Conservation (phyloP, 306 rosid species). For the Fragaria nilgerrensis region DNA sequence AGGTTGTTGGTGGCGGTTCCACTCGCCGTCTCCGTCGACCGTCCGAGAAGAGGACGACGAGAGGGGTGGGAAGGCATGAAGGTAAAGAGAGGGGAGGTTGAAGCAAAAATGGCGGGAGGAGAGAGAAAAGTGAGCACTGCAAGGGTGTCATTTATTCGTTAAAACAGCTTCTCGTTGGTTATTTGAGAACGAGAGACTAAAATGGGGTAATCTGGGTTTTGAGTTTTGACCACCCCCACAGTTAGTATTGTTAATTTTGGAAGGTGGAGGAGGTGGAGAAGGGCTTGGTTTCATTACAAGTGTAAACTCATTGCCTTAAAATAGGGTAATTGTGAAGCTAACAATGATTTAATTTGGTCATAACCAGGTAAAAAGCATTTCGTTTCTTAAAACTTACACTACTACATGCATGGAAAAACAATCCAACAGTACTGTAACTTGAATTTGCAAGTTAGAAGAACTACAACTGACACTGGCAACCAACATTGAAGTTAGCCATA, state of each 20-base stretch:
- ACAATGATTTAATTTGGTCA: background rate
- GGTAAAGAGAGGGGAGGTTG: slow-evolving; percentile 9
- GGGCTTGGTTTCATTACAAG: background rate
- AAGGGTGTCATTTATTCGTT: background rate
- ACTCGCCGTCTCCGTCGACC: slow-evolving; percentile 29
- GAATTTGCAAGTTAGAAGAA: background rate
- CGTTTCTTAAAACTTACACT: background rate
- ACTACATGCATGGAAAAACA: background rate
- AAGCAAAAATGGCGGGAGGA: slow-evolving; percentile 25
- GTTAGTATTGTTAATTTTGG: slow-evolving; percentile 12
- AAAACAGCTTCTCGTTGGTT: background rate
- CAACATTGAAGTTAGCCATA: background rate
- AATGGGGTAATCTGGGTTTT: background rate
- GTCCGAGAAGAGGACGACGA: slow-evolving; percentile 27
- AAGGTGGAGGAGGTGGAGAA: background rate
- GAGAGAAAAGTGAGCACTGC: slow-evolving; percentile 24
- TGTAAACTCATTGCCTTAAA: background rate
- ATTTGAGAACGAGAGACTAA: background rate
- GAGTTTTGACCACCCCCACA: slow-evolving; percentile 2
- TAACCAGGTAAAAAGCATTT: background rate
- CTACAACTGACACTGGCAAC: background rate
- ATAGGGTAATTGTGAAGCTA: background rate
- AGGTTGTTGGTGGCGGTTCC: background rate
- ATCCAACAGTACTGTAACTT: background rate
- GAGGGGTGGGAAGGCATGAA: slow-evolving; percentile 3